Evolutionary conservation across 78 protist genomes (phyloP), one percentile per base, ranked within the genome.

Genomic region (Cavenderia fasciculata): DNA sequence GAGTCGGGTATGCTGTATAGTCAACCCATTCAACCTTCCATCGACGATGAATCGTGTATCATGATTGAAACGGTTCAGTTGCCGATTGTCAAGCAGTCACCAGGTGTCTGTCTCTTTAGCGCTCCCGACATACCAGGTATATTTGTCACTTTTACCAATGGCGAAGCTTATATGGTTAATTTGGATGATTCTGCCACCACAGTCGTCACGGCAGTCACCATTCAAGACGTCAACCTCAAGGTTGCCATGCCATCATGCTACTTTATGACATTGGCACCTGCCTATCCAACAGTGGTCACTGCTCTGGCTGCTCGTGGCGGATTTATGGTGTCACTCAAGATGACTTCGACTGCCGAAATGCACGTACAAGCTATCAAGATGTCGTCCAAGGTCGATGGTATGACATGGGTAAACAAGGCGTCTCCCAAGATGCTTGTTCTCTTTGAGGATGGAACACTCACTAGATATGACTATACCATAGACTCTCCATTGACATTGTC

Each of bases 31-130:
- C 66, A 79, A 36, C 57, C 36, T 16, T 47, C 46, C 18, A 61
- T 27, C 54, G 88, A 79, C 29, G 70, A 79, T 29, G 88, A 79
- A 40, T 79, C 88, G 27, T 79, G 88, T 54, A 79, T 79, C 62
- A 79, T 79, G 88, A 79, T 79, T 29, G 88, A 79, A 41, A 79
- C 88, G 0, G 44, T 79, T 8, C 88, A 79, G 57, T 62, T 79
- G 23, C 88, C 88, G 0, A 38, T 62, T 4, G 19, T 3, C 0
- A 79, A 79, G 41, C 31, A n/a, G 5, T 66, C 88, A 11, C 47
- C 62, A 1, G 88, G 88, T 41, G 76, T 66, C 16, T 33, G 36
- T 27, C 54, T 79, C 2, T 52, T 47, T 12, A 44, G 25, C 38
- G 46, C 57, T 14, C 14, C 18, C 10, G 88, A 79, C 5, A 19